A percentile compares a stretch with the other conserved stretches of the same genome.
Evolutionary conservation across 495 filamentous ascomycete species (phyloP).

Genomic region (Penicillium lividum): DNA sequence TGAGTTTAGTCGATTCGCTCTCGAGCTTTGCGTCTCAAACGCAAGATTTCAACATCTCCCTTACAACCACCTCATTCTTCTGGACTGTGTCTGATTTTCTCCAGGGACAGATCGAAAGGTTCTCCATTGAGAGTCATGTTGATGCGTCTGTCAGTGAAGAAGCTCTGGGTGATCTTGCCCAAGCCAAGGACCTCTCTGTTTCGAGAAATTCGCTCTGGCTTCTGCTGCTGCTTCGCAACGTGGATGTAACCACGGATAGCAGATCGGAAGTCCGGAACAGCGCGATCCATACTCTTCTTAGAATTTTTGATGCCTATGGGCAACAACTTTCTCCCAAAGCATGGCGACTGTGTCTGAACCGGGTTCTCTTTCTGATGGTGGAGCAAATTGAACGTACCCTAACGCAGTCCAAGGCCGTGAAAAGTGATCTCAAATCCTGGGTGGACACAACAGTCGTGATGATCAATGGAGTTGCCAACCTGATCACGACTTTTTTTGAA

Average conservation of each 20-base stretch:
- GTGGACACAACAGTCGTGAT: slow-evolving; percentile 76
- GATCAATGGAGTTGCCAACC: slow-evolving; percentile 64
- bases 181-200: slow-evolving; percentile 37
- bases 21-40: slow-evolving; percentile 83
- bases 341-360: slow-evolving; percentile 81
- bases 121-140: slow-evolving; percentile 46
- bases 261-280: slow-evolving; percentile 89
- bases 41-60: slow-evolving; percentile 91
- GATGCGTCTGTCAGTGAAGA: slow-evolving; percentile 43
- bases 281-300: slow-evolving; percentile 83
- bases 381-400: slow-evolving; percentile 41
- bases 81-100: slow-evolving; percentile 93
- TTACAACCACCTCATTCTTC: slow-evolving; percentile 92
- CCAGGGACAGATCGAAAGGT: slow-evolving; percentile 45
- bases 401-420: slow-evolving; percentile 24
- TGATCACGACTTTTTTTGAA: slow-evolving; percentile 69
- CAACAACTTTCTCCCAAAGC: slow-evolving; percentile 75
- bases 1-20: slow-evolving; percentile 84
- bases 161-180: slow-evolving; percentile 36
- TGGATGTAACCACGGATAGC: slow-evolving; percentile 72
- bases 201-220: slow-evolving; percentile 73
- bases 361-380: slow-evolving; percentile 76
- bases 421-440: slow-evolving; percentile 54
- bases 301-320: slow-evolving; percentile 89
- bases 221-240: slow-evolving; percentile 74